A percentile compares a stretch with the other conserved stretches of the same genome.
phyloP scores from a whole-genome alignment of 2,329 filamentous ascomycete species.

The Alternaria infectoria region DNA sequence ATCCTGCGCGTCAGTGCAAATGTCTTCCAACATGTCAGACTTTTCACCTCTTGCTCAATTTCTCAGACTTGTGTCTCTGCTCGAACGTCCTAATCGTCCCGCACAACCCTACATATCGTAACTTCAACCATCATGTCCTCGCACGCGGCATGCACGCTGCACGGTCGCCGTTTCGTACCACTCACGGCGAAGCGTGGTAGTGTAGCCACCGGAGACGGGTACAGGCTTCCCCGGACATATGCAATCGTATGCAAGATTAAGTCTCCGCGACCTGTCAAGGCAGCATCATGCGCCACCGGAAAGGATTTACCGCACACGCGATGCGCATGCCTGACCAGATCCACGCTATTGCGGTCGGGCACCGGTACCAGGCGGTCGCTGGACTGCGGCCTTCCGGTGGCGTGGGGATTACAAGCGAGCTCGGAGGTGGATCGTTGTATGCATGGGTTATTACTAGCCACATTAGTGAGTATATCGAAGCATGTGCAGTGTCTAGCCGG shows the following conservation, averaged over 20 bases:
- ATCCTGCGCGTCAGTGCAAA: not conserved
- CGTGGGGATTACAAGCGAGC: not conserved
- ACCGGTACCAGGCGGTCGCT: conserved; percentile 3
- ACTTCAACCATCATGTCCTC: not conserved
- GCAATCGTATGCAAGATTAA: conserved; percentile 9
- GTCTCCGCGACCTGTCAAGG: conserved; percentile 21
- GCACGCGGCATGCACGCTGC: conserved; percentile 15
- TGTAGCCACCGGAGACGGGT: conserved; percentile 22
- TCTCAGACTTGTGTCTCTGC: not conserved
- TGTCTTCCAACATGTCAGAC: not conserved
- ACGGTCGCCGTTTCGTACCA: conserved; percentile 21
- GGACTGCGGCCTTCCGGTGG: not conserved
- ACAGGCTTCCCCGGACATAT: conserved; percentile 24
- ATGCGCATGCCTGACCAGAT: conserved; percentile 16
- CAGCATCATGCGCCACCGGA: conserved; percentile 3
- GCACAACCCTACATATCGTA: not conserved
- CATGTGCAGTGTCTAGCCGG: not conserved
- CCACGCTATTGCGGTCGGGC: conserved; percentile 9
- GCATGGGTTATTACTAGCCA: not conserved
- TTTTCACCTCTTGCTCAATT: not conserved
- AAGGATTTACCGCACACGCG: not conserved
- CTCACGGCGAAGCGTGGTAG: conserved; percentile 16
- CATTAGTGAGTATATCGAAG: not conserved
- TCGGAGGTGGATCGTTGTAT: not conserved
- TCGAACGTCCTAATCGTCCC: not conserved